Conservation (phyloP, 2,329 filamentous ascomycete species). For the Metarhizium robertsii region DNA sequence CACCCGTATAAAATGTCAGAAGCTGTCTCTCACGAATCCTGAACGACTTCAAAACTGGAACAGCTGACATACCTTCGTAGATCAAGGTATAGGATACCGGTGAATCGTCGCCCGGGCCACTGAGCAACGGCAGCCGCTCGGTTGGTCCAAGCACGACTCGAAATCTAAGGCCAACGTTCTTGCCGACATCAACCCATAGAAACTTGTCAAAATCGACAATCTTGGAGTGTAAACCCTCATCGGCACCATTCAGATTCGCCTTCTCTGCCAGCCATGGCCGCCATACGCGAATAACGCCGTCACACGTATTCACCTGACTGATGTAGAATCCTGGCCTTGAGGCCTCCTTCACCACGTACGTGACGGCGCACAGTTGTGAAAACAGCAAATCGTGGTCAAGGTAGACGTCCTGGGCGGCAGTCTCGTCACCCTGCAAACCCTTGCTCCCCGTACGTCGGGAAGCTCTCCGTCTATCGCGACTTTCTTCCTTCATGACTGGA, state of each 20-base stretch:
- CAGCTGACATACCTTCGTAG: slow-evolving; percentile 52
- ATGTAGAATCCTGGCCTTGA: slow-evolving; percentile 49
- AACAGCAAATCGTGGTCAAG: slow-evolving; percentile 65
- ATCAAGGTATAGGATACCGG: slow-evolving; percentile 61
- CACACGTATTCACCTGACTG: slow-evolving; percentile 25
- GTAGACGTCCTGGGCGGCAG: slow-evolving; percentile 48
- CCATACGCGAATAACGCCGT: slow-evolving; percentile 62
- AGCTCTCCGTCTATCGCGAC: no score
- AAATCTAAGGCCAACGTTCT: slow-evolving; percentile 60
- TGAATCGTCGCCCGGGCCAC: slow-evolving; percentile 51
- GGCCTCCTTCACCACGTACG: slow-evolving; percentile 59
- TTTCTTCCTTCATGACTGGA: no score
- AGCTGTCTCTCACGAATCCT: background rate
- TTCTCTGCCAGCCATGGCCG: slow-evolving; percentile 56
- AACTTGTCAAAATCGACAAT: slow-evolving; percentile 25
- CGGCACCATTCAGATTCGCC: slow-evolving; percentile 12
- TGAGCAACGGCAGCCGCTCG: slow-evolving; percentile 42
- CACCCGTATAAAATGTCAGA: slow-evolving; percentile 8
- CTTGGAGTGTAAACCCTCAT: background rate
- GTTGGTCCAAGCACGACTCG: slow-evolving; percentile 35
- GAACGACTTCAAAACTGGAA: background rate
- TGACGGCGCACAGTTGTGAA: slow-evolving; percentile 60
- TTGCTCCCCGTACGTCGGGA: no score
- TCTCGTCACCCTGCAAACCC: no score
- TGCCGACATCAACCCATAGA: slow-evolving; percentile 58